Conservation (phyloP, 148 eudicot genomes). For the Chenopodium formosanum region DNA sequence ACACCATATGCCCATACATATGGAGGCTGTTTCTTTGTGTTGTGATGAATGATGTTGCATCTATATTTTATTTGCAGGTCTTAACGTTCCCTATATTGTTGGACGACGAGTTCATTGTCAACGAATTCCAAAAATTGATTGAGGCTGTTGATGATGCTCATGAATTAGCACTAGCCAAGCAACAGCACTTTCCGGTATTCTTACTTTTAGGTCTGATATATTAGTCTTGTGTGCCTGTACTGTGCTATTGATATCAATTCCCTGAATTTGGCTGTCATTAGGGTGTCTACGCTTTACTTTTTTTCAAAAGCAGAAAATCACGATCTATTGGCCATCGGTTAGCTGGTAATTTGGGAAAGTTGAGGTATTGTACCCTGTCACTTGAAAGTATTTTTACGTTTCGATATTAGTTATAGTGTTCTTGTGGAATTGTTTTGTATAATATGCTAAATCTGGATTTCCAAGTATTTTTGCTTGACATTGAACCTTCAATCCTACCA, state of each 20-base stretch:
- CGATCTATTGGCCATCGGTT: conserved; percentile 87
- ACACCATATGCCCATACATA: background rate
- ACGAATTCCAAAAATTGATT: conserved; percentile 72
- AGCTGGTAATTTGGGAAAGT: conserved; percentile 80
- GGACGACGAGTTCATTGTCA: conserved; percentile 72
- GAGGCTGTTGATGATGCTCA: conserved; percentile 86
- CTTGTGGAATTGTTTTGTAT: background rate
- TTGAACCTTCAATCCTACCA: conserved; percentile 66
- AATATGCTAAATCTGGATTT: background rate
- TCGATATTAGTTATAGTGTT: background rate
- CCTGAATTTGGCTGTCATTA: conserved; percentile 31
- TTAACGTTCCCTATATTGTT: conserved; percentile 76
- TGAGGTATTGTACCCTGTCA: conserved; percentile 56
- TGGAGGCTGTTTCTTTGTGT: background rate
- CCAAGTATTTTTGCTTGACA: conserved; percentile 57
- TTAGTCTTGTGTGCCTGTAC: background rate
- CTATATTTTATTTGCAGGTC: conserved; percentile 44
- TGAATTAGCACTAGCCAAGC: conserved; percentile 75
- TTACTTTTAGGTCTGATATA: background rate
- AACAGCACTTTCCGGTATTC: conserved; percentile 86
- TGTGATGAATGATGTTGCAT: conserved; percentile 19
- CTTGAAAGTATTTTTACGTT: background rate
- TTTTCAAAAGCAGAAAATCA: conserved; percentile 75
- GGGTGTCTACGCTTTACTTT: conserved; percentile 92
- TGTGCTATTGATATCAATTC: conserved; percentile 15